phyloP scores from a whole-genome alignment of 2,329 filamentous ascomycete species.

The Chalaropsis ovoidea region DNA sequence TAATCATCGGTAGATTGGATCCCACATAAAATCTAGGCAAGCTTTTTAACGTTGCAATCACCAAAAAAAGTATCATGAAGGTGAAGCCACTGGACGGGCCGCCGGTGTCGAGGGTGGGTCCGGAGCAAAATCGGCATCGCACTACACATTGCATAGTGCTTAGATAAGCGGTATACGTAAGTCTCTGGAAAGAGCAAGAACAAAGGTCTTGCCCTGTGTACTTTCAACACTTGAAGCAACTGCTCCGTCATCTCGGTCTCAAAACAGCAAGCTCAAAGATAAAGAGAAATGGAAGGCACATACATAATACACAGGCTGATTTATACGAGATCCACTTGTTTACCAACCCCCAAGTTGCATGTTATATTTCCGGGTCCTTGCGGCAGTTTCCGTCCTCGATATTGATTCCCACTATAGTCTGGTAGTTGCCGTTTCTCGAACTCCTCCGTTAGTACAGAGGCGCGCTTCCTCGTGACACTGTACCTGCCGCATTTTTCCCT shows the following conservation, averaged over 20 bases:
- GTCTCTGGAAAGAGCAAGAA: too few species aligned
- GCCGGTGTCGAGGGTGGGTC: background rate
- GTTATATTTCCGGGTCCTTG: background rate
- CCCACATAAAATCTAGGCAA: background rate
- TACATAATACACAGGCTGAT: background rate
- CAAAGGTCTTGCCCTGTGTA: too few species aligned
- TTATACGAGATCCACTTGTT: constrained; percentile 2
- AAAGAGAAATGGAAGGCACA: background rate
- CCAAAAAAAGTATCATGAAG: background rate
- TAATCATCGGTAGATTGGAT: constrained; percentile 12
- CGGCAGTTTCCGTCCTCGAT: background rate
- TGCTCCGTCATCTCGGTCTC: background rate
- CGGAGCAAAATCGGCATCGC: background rate
- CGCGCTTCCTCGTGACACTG: background rate
- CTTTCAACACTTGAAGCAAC: background rate
- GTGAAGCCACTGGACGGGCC: background rate
- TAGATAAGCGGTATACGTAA: too few species aligned
- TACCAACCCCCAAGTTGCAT: background rate
- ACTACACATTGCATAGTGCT: background rate
- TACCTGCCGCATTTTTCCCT: background rate
- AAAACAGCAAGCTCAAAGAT: background rate
- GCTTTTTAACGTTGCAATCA: background rate
- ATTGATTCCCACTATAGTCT: background rate
- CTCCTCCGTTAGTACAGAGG: too few species aligned
- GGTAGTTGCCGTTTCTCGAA: background rate